Evolutionary conservation across 306 rosid species (phyloP).

Genomic region (Trifolium repens): DNA sequence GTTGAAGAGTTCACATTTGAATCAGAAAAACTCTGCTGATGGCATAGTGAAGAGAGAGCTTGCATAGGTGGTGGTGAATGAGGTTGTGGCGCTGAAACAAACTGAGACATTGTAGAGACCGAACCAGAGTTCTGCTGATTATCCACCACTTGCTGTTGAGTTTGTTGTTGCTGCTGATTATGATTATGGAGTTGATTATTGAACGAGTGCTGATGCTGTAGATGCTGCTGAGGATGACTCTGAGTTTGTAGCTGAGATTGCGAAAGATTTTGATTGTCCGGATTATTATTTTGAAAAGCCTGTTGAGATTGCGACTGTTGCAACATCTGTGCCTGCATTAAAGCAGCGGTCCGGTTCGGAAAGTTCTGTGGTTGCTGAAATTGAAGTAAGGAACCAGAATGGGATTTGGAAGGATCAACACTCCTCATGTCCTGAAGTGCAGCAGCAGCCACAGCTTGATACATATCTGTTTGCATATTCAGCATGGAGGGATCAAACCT

Average conservation of each 20-base stretch:
- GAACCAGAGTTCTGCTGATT: slow-evolving; percentile 68
- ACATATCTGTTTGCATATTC: slow-evolving; percentile 81
- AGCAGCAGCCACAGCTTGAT: slow-evolving; percentile 92
- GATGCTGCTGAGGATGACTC: slow-evolving; percentile 67
- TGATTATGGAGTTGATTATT: slow-evolving; percentile 53
- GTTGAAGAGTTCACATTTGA: slow-evolving; percentile 69
- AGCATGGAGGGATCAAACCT: slow-evolving; percentile 80
- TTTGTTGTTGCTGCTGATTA: slow-evolving; percentile 47
- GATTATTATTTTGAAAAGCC: slow-evolving; percentile 60
- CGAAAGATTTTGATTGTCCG: slow-evolving; percentile 61
- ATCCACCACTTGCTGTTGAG: slow-evolving; percentile 63
- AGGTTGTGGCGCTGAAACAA: slow-evolving; percentile 68
- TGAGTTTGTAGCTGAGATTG: slow-evolving; percentile 60
- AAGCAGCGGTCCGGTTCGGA: slow-evolving; percentile 65
- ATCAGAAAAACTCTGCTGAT: slow-evolving; percentile 82
- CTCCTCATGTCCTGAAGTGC: slow-evolving; percentile 92
- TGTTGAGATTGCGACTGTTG: slow-evolving; percentile 78
- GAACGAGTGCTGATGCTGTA: slow-evolving; percentile 67
- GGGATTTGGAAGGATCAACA: slow-evolving; percentile 71
- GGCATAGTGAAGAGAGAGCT: slow-evolving; percentile 67
- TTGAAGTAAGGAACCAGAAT: slow-evolving; percentile 68
- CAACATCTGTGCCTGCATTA: slow-evolving; percentile 81
- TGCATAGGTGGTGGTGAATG: slow-evolving; percentile 72
- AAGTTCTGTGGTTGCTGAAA: slow-evolving; percentile 81
- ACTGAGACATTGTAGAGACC: slow-evolving; percentile 73